A percentile compares a stretch with the other conserved stretches of the same genome.
phyloP scores from a whole-genome alignment of 2,329 filamentous ascomycete genomes.

The Ceratocystis albifundus region DNA sequence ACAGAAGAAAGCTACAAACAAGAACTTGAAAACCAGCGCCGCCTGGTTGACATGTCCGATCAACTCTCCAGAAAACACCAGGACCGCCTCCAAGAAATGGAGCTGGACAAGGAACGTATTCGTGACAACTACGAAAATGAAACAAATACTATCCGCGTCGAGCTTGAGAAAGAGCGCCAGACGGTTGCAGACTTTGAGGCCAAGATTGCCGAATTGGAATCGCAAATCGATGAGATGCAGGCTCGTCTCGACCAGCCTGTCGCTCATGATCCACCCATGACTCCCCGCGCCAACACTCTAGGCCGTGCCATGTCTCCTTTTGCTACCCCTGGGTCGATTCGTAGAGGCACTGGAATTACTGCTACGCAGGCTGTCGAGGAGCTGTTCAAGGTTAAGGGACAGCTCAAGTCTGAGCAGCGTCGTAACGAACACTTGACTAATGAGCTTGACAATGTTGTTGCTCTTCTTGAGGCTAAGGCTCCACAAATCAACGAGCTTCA shows the following conservation, averaged over 20 bases:
- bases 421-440: slow-evolving; percentile 61
- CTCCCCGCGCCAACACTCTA: slow-evolving; percentile 48
- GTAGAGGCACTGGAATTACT: slow-evolving; percentile 45
- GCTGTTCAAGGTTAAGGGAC: slow-evolving; percentile 55
- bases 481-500: slow-evolving; percentile 82
- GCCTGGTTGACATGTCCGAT: slow-evolving; percentile 71
- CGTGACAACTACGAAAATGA: slow-evolving; percentile 56
- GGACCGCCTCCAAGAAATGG: slow-evolving; percentile 57
- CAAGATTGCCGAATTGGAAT: slow-evolving; percentile 40
- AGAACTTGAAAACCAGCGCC: slow-evolving; percentile 68
- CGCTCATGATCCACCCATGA: slow-evolving; percentile 42
- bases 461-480: slow-evolving; percentile 70
- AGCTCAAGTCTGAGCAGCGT: slow-evolving; percentile 62
- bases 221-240: slow-evolving; percentile 44
- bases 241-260: slow-evolving; percentile 35
- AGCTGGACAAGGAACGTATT: slow-evolving; percentile 47
- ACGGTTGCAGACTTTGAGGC: slow-evolving; percentile 38
- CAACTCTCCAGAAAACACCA: slow-evolving; percentile 63
- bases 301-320: slow-evolving; percentile 49
- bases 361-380: slow-evolving; percentile 54
- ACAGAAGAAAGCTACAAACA: slow-evolving; percentile 79
- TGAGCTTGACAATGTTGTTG: slow-evolving; percentile 75
- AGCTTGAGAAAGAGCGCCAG: slow-evolving; percentile 45
- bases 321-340: slow-evolving; percentile 47
- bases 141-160: slow-evolving; percentile 43